phyloP scores from a whole-genome alignment of 2,329 filamentous ascomycete genomes.

The Raffaelea albimanens region DNA sequence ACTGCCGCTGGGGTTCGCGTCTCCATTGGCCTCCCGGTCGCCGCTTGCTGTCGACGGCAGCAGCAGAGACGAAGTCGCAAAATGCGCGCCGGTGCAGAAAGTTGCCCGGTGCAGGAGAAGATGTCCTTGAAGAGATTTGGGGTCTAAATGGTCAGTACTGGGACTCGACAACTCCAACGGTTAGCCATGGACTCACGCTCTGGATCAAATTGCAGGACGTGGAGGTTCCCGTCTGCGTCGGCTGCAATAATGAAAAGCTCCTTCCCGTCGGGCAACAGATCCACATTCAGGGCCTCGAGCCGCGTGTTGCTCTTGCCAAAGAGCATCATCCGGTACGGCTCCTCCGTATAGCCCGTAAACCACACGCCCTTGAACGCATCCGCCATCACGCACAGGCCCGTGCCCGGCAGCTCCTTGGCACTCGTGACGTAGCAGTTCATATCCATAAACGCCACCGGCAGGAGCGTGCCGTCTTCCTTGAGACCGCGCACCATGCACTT shows the following conservation, averaged over 20 bases:
- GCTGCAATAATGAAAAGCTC: constrained; percentile 74
- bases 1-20: too few relatives aligned
- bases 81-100: constrained; percentile 76
- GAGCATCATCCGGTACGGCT: constrained; percentile 89
- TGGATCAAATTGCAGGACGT: constrained; percentile 88
- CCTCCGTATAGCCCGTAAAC: constrained; percentile 94
- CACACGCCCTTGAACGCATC: constrained; percentile 91
- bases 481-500: constrained; percentile 95
- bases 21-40: constrained; percentile 15
- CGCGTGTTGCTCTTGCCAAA: constrained; percentile 78
- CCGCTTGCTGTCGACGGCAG: constrained; percentile 57
- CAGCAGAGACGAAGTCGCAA: constrained; percentile 64
- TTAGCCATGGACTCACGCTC: constrained; percentile 55
- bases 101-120: constrained; percentile 78
- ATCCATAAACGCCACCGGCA: constrained; percentile 95
- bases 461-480: constrained; percentile 85
- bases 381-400: constrained; percentile 77
- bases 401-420: constrained; percentile 73
- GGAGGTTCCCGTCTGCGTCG: constrained; percentile 77
- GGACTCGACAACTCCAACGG: not conserved
- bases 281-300: constrained; percentile 70
- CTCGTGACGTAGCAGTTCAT: constrained; percentile 89
- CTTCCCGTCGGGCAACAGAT: constrained; percentile 80
- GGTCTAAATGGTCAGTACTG: constrained; percentile 47
- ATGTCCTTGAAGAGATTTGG: constrained; percentile 83